phyloP scores from a whole-genome alignment of 495 filamentous ascomycete species.

The Penicillium paradoxum region DNA sequence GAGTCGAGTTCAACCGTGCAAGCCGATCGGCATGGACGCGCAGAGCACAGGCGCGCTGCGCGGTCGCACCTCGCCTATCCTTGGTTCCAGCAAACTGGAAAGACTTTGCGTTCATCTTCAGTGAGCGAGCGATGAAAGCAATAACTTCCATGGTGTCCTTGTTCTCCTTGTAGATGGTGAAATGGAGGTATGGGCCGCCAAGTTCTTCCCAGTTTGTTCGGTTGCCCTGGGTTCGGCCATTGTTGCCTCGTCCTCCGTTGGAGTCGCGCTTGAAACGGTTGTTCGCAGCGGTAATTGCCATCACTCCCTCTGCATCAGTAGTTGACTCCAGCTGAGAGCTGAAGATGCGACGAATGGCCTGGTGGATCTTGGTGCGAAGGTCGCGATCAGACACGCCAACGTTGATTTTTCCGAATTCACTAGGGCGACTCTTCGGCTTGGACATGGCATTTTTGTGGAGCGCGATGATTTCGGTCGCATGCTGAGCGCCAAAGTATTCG shows the following conservation, averaged over 20 bases:
- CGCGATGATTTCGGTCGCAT: constrained; percentile 33
- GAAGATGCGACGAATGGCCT: constrained; percentile 64
- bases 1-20: constrained; percentile 53
- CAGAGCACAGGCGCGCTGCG: constrained; percentile 73
- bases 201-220: constrained; percentile 55
- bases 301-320: constrained; percentile 53
- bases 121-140: constrained; percentile 59
- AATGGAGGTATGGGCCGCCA: constrained; percentile 80
- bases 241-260: constrained; percentile 26
- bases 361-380: constrained; percentile 59
- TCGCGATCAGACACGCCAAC: constrained; percentile 52
- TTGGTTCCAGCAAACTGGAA: constrained; percentile 93
- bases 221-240: constrained; percentile 19
- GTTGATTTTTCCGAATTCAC: constrained; percentile 40
- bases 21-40: constrained; percentile 61
- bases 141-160: constrained; percentile 95
- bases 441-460: constrained; percentile 43
- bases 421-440: constrained; percentile 36
- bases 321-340: constrained; percentile 59
- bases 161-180: constrained; percentile 96
- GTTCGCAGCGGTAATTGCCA: constrained; percentile 51
- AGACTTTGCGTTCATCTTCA: constrained; percentile 61
- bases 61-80: constrained; percentile 82
- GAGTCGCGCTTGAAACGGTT: constrained; percentile 36
- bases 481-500: constrained; percentile 41